These are phyloP conservation scores for Exophiala oligosperma DNA, from an alignment of 2,329 filamentous ascomycete genomes.

Conservation along the genomic window DNA sequence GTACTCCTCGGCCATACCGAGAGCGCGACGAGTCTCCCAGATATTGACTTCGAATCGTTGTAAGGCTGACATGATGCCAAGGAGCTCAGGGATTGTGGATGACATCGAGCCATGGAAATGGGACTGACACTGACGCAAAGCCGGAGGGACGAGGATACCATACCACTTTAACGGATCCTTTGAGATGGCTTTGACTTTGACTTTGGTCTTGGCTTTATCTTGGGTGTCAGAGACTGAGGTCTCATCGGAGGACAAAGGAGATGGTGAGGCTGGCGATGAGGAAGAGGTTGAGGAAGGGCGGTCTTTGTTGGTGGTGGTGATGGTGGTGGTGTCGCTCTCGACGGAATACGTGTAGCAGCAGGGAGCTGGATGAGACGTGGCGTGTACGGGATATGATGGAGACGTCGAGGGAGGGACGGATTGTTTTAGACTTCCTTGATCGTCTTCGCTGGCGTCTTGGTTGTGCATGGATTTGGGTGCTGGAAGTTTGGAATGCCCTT, in stretches of 20 bases:
- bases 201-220: background rate
- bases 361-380: background rate
- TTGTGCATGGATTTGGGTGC: background rate
- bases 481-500: background rate
- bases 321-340: constrained; percentile 1
- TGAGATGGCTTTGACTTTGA: constrained; percentile 1
- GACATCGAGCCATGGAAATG: constrained; percentile 44
- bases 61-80: constrained; percentile 42
- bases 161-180: constrained; percentile 50
- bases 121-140: constrained; percentile 45
- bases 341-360: constrained; percentile 1
- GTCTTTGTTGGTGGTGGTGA: background rate
- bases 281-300: background rate
- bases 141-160: constrained; percentile 47
- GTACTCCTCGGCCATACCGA: constrained; percentile 11
- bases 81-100: constrained; percentile 38
- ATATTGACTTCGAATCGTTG: constrained; percentile 42
- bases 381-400: constrained; percentile 6
- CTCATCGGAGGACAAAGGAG: no score
- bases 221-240: background rate
- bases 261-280: background rate
- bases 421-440: background rate
- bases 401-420: background rate
- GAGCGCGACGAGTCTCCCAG: constrained; percentile 13
- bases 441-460: background rate